Conservation (phyloP, 768 basidiomycete species). For the Boletus bicolor region DNA sequence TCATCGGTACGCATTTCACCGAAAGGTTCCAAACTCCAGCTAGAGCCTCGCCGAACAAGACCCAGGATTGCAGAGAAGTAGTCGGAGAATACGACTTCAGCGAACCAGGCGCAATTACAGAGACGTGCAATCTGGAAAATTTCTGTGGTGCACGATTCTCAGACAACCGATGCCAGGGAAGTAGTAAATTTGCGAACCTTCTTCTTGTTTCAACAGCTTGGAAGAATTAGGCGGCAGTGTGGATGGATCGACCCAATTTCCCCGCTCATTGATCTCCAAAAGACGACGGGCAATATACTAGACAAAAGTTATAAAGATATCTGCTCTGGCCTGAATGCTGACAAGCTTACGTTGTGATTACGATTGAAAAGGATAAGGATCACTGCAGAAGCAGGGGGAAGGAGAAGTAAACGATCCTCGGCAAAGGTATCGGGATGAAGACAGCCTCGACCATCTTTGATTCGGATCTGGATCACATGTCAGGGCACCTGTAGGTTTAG, state of each 20-base stretch:
- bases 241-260: conserved; percentile 55
- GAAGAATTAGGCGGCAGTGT: conserved; percentile 33
- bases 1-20: conserved; percentile 63
- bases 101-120: conserved; percentile 81
- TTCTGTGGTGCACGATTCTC: conserved; percentile 39
- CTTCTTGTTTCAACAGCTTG: conserved; percentile 53
- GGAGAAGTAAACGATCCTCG: conserved; percentile 71
- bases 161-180: not conserved
- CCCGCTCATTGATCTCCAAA: conserved; percentile 78
- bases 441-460: conserved; percentile 60
- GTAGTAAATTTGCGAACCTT: conserved; percentile 30
- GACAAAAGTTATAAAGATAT: not conserved
- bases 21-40: conserved; percentile 77
- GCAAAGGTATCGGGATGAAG: conserved; percentile 72
- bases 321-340: not conserved
- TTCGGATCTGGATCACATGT: conserved; percentile 22
- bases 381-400: conserved; percentile 74
- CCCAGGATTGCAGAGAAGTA: conserved; percentile 82
- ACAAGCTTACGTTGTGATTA: conserved; percentile 73
- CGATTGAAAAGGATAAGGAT: conserved; percentile 84
- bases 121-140: conserved; percentile 82
- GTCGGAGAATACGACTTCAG: conserved; percentile 72
- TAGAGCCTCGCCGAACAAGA: conserved; percentile 69
- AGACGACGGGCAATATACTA: conserved; percentile 80
- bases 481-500: not conserved